phyloP scores from a whole-genome alignment of 179 eudicot genomes.

The Beta corolliflora region DNA sequence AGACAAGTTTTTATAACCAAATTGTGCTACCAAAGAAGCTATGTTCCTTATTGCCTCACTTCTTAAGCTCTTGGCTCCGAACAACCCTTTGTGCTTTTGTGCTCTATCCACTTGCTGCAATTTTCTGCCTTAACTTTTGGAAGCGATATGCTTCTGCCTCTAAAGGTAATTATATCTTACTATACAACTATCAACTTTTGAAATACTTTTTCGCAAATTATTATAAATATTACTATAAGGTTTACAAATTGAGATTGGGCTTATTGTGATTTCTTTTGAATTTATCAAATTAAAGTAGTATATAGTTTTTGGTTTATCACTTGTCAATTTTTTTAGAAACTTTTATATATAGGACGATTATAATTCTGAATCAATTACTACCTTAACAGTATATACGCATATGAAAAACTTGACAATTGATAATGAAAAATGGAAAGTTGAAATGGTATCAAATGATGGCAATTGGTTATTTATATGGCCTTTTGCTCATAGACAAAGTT shows the following conservation, averaged over 20 bases:
- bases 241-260: too few relatives aligned
- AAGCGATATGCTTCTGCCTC: slow-evolving; percentile 24
- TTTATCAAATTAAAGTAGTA: too few relatives aligned
- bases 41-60: slow-evolving; percentile 13
- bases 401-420: not conserved
- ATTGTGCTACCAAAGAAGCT: slow-evolving; percentile 10
- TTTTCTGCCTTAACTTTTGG: slow-evolving; percentile 26
- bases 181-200: not conserved
- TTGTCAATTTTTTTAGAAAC: too few relatives aligned
- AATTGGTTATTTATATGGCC: too few relatives aligned
- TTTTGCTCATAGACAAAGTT: too few relatives aligned
- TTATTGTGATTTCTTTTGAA: too few relatives aligned
- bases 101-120: slow-evolving; percentile 1
- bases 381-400: too few relatives aligned
- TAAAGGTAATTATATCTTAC: slow-evolving; percentile 12
- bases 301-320: not conserved
- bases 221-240: too few relatives aligned
- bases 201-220: too few relatives aligned
- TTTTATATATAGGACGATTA: not conserved
- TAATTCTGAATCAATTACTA: too few relatives aligned
- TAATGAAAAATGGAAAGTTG: not conserved
- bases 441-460: too few relatives aligned
- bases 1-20: slow-evolving; percentile 21
- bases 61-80: slow-evolving; percentile 24
- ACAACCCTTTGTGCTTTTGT: slow-evolving; percentile 6